A percentile compares a stretch with the other conserved stretches of the same genome.
Conservation (phyloP, 495 filamentous ascomycete species). For the Xeromyces bisporus region DNA sequence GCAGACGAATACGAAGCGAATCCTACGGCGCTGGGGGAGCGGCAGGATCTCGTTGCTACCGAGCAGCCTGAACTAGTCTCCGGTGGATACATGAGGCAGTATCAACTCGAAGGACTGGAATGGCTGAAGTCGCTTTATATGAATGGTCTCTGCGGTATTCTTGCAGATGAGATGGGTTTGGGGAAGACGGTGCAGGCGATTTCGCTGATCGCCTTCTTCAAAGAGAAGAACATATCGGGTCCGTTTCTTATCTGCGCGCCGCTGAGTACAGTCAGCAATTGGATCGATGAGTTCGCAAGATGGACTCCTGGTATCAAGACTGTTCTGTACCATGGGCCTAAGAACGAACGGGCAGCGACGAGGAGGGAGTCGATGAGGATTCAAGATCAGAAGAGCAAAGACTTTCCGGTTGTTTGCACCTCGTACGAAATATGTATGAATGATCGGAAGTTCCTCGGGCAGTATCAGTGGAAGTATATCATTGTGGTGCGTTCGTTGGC, state of each 20-base stretch:
- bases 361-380: constrained; percentile 42
- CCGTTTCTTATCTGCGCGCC: constrained; percentile 85
- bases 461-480: constrained; percentile 90
- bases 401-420: constrained; percentile 84
- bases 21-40: constrained; percentile 49
- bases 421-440: constrained; percentile 92
- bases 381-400: constrained; percentile 39
- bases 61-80: constrained; percentile 70
- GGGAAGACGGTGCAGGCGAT: constrained; percentile 95
- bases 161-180: constrained; percentile 95
- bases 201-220: constrained; percentile 70
- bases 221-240: constrained; percentile 71
- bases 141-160: constrained; percentile 86
- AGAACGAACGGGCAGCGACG: constrained; percentile 54
- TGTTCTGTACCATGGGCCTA: constrained; percentile 75
- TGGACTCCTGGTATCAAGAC: constrained; percentile 82
- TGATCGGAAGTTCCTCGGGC: constrained; percentile 59
- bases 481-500: constrained; percentile 65
- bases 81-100: constrained; percentile 81
- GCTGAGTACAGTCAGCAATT: constrained; percentile 82
- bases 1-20: constrained; percentile 39
- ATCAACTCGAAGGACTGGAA: constrained; percentile 85
- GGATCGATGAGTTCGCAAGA: constrained; percentile 84
- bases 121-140: constrained; percentile 80
- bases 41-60: constrained; percentile 62